phyloP scores from a whole-genome alignment of 768 basidiomycete genomes.

The Holtermanniella nyarrowii region DNA sequence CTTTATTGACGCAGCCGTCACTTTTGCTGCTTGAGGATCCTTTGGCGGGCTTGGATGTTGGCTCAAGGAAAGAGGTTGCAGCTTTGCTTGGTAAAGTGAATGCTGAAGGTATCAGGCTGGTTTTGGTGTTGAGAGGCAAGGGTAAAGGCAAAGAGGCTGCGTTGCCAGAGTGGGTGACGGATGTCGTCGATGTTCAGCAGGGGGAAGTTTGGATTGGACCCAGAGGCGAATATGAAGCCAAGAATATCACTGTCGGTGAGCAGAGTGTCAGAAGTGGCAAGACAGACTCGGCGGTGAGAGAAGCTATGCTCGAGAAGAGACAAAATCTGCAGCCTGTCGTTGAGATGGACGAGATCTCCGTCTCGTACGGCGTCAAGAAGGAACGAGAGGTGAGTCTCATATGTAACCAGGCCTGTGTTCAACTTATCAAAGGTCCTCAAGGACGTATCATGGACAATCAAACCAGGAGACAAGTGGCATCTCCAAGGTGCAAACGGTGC shows the following conservation, averaged over 20 bases:
- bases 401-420: not conserved
- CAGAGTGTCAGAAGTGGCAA: not conserved
- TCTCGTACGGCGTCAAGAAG: slow-evolving; percentile 59
- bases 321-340: not conserved
- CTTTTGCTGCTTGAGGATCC: slow-evolving; percentile 86
- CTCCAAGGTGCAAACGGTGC: slow-evolving; percentile 78
- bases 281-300: slow-evolving; percentile 1
- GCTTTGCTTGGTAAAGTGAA: slow-evolving; percentile 31
- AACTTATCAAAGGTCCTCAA: slow-evolving; percentile 53
- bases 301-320: not conserved
- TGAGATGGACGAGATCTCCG: slow-evolving; percentile 53
- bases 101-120: slow-evolving; percentile 18
- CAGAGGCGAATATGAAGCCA: slow-evolving; percentile 45
- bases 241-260: not conserved
- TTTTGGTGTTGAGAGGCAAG: slow-evolving; percentile 24
- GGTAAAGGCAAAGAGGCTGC: slow-evolving; percentile 27
- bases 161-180: slow-evolving; percentile 36
- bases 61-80: slow-evolving; percentile 27
- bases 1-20: slow-evolving; percentile 59
- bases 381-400: slow-evolving; percentile 41
- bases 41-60: slow-evolving; percentile 40
- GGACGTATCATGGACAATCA: slow-evolving; percentile 70
- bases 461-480: slow-evolving; percentile 76
- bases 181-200: slow-evolving; percentile 28
- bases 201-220: slow-evolving; percentile 49